phyloP scores from a whole-genome alignment of 73 alveolate species.

The Tetrahymena thermophila region DNA sequence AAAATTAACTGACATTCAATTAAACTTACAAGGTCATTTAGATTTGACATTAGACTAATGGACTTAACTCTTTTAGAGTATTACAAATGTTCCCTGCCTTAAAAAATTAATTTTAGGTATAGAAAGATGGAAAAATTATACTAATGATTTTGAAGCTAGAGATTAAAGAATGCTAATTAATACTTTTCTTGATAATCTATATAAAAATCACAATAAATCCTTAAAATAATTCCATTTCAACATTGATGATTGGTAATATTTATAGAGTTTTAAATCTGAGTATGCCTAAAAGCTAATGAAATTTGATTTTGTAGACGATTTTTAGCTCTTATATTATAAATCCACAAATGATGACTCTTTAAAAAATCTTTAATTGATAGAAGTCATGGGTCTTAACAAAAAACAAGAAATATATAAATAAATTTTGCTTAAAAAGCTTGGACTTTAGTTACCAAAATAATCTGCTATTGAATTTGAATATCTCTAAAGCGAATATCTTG shows the following conservation, averaged over 20 bases:
- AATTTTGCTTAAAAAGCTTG: background rate
- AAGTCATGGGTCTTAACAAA: background rate
- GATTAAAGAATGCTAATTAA: background rate
- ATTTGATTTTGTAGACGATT: background rate
- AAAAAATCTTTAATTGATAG: background rate
- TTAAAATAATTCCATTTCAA: background rate
- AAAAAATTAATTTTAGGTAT: background rate
- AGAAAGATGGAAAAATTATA: background rate
- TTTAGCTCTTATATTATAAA: background rate
- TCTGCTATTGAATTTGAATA: background rate
- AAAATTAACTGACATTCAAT: background rate
- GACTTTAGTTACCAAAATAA: background rate
- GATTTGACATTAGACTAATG: background rate
- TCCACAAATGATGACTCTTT: background rate
- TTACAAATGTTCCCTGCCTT: background rate
- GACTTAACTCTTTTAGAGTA: background rate
- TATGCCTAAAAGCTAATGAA: background rate
- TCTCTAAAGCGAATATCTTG: background rate
- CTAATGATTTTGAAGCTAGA: background rate
- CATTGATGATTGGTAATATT: background rate
- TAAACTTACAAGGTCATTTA: background rate
- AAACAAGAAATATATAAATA: background rate
- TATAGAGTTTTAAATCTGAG: background rate
- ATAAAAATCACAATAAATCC: background rate
- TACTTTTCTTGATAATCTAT: background rate